phyloP scores from a whole-genome alignment of 768 basidiomycete genomes.

The Floccularia luteovirens region DNA sequence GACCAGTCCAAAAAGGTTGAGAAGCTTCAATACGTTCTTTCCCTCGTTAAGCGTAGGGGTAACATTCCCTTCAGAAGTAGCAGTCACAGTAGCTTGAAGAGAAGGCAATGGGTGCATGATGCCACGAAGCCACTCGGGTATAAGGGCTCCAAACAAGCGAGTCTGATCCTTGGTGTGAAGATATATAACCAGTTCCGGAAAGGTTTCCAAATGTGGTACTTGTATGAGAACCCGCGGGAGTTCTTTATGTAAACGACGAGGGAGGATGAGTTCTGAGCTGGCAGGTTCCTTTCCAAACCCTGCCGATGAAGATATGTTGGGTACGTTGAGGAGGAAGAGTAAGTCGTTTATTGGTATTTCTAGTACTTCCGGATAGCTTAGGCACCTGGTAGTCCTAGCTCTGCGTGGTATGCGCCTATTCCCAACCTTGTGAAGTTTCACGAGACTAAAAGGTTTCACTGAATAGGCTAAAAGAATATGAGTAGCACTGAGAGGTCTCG shows the following conservation, averaged over 20 bases:
- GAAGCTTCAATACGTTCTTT: neutral
- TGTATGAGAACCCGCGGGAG: constrained; percentile 22
- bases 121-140: constrained; percentile 31
- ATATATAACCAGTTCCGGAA: constrained; percentile 25
- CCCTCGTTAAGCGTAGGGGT: neutral
- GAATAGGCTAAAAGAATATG: constrained; percentile 23
- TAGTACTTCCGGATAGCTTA: constrained; percentile 11
- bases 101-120: constrained; percentile 22
- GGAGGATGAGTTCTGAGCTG: constrained; percentile 12
- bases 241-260: constrained; percentile 23
- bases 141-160: constrained; percentile 22
- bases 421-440: constrained; percentile 2
- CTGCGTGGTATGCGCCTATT: constrained; percentile 1
- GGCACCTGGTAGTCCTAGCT: neutral
- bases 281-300: constrained; percentile 2
- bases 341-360: constrained; percentile 32
- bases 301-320: constrained; percentile 17
- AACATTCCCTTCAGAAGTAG: constrained; percentile 1
- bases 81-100: constrained; percentile 1
- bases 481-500: constrained; percentile 25
- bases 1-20: neutral
- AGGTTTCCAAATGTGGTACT: constrained; percentile 25
- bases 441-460: constrained; percentile 6
- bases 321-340: constrained; percentile 25
- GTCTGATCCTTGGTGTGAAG: constrained; percentile 31